Evolutionary conservation across 305 asterid genomes (phyloP).

Genomic region (Solanum hybrid): DNA sequence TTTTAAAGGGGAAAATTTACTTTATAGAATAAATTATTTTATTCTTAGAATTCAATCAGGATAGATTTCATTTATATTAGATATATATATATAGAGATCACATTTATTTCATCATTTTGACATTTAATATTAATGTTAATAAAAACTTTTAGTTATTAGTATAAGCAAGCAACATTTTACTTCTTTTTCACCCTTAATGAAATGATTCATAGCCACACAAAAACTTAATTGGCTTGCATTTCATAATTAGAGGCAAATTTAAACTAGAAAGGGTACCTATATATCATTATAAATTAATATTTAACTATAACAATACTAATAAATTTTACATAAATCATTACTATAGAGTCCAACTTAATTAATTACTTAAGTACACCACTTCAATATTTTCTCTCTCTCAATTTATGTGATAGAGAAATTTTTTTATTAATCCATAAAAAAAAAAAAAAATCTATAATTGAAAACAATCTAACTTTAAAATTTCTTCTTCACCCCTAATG

Average conservation of each 20-base stretch:
- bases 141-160: no score
- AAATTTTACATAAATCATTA: background rate
- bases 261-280: background rate
- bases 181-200: background rate
- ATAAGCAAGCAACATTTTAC: background rate
- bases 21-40: background rate
- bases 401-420: no score
- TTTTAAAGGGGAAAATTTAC: background rate
- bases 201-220: background rate
- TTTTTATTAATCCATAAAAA: no score
- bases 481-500: fast-evolving
- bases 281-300: background rate
- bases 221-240: background rate
- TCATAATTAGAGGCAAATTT: background rate
- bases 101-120: no score
- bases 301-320: background rate
- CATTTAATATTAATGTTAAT: no score
- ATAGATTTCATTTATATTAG: background rate
- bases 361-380: background rate
- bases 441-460: no score
- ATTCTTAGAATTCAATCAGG: background rate
- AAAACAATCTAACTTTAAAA: no score
- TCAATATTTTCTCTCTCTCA: background rate
- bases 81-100: no score
- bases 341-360: background rate